Evolutionary conservation across 225 moss, liverwort and hornwort genomes (phyloP).

Genomic region (Straminergon stramineum): DNA sequence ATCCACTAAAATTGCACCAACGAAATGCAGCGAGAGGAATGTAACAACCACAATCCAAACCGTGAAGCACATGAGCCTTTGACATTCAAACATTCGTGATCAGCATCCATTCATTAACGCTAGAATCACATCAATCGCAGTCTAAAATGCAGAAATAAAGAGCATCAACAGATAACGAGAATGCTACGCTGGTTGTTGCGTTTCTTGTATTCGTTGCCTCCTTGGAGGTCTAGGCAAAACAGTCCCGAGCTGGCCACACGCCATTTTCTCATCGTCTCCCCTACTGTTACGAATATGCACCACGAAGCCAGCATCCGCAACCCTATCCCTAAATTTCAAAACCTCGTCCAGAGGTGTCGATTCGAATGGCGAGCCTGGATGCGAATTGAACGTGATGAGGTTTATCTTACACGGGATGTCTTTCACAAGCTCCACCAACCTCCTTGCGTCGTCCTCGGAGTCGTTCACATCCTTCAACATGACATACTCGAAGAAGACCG

Average conservation of each 20-base stretch:
- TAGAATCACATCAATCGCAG: not conserved
- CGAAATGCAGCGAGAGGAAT: not conserved
- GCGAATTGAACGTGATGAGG: conserved; percentile 73
- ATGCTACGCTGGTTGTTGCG: conserved; percentile 2
- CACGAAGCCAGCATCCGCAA: conserved; percentile 53
- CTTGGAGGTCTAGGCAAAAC: conserved; percentile 18
- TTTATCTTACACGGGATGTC: conserved; percentile 81
- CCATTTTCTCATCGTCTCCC: conserved; percentile 88
- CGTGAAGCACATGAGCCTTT: not conserved
- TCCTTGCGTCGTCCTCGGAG: conserved; percentile 51
- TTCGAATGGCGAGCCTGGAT: conserved; percentile 60
- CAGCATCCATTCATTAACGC: not conserved
- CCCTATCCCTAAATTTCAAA: conserved; percentile 56
- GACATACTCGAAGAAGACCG: conserved; percentile 68
- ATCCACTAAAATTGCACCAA: not conserved
- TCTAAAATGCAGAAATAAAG: not conserved
- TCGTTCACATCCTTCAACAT: conserved; percentile 82
- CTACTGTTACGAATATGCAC: conserved; percentile 69
- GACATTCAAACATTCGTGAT: not conserved
- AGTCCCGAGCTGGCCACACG: conserved; percentile 82
- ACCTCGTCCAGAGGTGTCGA: conserved; percentile 43
- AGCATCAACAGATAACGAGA: not conserved
- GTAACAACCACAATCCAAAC: not conserved
- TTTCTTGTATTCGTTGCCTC: conserved; percentile 16
- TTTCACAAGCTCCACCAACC: conserved; percentile 59